phyloP scores from a whole-genome alignment of 83 land plant genomes.

The Thuja plicata region DNA sequence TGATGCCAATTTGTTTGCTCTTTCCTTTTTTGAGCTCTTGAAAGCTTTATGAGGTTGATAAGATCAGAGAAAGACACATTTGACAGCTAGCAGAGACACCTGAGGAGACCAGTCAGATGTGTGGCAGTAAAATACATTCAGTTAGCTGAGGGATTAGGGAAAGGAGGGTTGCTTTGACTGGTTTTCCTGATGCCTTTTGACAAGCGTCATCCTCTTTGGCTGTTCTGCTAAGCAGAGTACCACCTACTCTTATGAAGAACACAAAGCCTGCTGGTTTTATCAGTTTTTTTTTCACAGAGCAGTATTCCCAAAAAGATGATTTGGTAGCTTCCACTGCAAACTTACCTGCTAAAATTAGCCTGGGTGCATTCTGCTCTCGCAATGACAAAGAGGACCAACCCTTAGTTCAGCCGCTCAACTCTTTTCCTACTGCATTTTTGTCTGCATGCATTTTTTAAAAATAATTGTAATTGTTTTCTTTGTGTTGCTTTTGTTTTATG shows the following conservation, averaged over 20 bases:
- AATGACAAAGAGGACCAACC: too few relatives aligned
- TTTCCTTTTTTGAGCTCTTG: background rate
- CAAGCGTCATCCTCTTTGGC: background rate
- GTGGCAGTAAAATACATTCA: background rate
- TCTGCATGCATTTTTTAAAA: too few relatives aligned
- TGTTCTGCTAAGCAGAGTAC: background rate
- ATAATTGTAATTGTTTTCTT: too few relatives aligned
- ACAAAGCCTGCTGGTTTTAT: background rate
- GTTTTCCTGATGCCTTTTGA: background rate
- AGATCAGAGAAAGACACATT: background rate
- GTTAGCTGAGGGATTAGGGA: background rate
- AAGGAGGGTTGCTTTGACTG: background rate
- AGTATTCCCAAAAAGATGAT: too few relatives aligned
- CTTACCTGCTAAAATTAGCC: too few relatives aligned
- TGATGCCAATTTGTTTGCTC: background rate
- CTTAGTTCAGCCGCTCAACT: too few relatives aligned
- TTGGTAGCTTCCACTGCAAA: too few relatives aligned
- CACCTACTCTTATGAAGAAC: background rate
- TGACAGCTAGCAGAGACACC: background rate
- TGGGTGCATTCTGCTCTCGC: too few relatives aligned
- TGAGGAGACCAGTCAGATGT: background rate
- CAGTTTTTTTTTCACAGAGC: background rate
- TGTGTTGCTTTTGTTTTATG: too few relatives aligned
- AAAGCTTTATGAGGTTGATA: background rate
- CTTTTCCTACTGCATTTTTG: too few relatives aligned